Evolutionary conservation across 768 basidiomycete genomes (phyloP).

Genomic region (Omphalotus guepiniiformis): DNA sequence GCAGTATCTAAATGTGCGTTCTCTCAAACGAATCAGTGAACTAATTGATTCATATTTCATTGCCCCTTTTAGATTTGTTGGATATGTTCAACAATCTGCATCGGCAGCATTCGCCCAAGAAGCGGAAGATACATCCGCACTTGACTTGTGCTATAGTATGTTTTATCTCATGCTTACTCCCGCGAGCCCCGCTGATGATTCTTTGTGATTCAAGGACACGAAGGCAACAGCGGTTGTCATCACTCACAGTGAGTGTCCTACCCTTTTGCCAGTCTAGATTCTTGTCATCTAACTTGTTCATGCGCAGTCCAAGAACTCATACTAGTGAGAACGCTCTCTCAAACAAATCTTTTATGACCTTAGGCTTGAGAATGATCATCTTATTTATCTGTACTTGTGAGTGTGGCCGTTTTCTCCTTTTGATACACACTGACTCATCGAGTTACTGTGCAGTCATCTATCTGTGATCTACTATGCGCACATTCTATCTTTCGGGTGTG

Average conservation of each 20-base stretch:
- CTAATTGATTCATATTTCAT: neutral
- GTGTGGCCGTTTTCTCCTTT: too few species aligned
- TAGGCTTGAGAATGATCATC: too few species aligned
- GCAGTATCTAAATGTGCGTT: slow-evolving; percentile 50
- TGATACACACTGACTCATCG: too few species aligned
- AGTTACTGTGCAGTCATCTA: too few species aligned
- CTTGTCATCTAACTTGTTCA: neutral
- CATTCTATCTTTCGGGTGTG: too few species aligned
- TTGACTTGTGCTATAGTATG: slow-evolving; percentile 56
- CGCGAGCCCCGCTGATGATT: slow-evolving; percentile 12
- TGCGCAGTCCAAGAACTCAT: slow-evolving; percentile 9
- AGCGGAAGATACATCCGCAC: slow-evolving; percentile 48
- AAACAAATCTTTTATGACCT: slow-evolving; percentile 8
- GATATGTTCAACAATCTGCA: slow-evolving; percentile 49
- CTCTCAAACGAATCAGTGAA: neutral
- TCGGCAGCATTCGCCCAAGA: slow-evolving; percentile 42
- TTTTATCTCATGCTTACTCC: slow-evolving; percentile 9
- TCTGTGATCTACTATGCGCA: too few species aligned
- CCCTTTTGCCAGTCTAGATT: neutral
- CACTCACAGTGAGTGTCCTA: slow-evolving; percentile 35
- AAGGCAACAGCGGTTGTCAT: slow-evolving; percentile 45
- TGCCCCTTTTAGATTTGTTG: slow-evolving; percentile 39
- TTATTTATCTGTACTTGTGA: too few species aligned
- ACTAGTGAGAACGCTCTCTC: slow-evolving; percentile 7
- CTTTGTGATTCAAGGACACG: slow-evolving; percentile 33